These are phyloP conservation scores for Talaromyces nanjingensis DNA, from an alignment of 495 filamentous ascomycete species.

Conservation along the genomic window DNA sequence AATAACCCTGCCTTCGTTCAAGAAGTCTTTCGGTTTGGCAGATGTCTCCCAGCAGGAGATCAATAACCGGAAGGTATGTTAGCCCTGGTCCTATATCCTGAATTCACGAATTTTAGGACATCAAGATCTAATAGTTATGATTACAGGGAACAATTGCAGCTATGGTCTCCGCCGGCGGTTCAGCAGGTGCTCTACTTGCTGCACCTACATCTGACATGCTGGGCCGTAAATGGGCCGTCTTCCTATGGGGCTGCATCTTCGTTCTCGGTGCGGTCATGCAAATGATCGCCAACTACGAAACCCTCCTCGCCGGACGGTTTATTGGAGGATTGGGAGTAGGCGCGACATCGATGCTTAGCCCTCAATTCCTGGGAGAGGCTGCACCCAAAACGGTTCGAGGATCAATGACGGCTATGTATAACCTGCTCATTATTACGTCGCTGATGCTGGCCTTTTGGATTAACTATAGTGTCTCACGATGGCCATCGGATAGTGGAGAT, in stretches of 20 bases:
- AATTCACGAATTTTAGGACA: not conserved
- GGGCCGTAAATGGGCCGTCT: not conserved
- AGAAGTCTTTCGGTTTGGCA: conserved; percentile 17
- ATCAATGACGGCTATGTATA: not conserved
- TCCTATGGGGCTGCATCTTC: not conserved
- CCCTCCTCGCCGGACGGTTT: not conserved
- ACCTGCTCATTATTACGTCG: not conserved
- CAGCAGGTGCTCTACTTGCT: not conserved
- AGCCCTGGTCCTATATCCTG: not conserved
- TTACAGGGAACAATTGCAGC: not conserved
- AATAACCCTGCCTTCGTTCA: conserved; percentile 52
- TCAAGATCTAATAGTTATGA: not conserved
- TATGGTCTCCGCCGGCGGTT: not conserved
- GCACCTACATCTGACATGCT: not conserved
- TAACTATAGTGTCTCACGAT: not conserved
- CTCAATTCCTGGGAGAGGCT: not conserved
- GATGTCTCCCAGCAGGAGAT: not conserved
- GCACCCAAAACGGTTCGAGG: not conserved
- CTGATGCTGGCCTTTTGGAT: not conserved
- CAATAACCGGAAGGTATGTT: not conserved
- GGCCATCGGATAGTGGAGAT: not conserved
- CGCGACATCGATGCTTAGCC: not conserved
- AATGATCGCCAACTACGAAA: not conserved
- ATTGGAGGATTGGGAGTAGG: not conserved
- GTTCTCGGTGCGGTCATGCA: not conserved